These are phyloP conservation scores for Chaetomium tenue DNA, from an alignment of 495 filamentous ascomycete species.

Conservation along the genomic window DNA sequence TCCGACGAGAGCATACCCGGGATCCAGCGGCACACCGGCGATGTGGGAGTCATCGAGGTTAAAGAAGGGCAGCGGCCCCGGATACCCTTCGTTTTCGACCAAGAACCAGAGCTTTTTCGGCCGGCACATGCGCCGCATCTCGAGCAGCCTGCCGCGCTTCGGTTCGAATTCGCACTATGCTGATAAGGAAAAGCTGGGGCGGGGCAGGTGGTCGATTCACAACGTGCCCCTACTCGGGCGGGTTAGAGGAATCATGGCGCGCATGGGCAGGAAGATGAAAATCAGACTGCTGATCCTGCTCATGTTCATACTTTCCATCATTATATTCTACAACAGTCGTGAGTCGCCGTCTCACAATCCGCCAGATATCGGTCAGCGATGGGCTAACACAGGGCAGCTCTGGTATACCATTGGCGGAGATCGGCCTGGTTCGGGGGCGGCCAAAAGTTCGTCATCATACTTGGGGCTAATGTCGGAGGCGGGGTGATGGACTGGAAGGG, in stretches of 20 bases:
- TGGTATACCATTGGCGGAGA: conserved; percentile 51
- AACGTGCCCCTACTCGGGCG: conserved; percentile 44
- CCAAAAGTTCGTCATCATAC: conserved; percentile 86
- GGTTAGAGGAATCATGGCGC: conserved; percentile 36
- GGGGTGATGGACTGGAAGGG: conserved; percentile 99
- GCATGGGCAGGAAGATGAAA: conserved; percentile 52
- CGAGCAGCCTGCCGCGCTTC: conserved; percentile 72
- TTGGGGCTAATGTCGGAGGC: conserved; percentile 90
- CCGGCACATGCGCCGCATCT: conserved; percentile 71
- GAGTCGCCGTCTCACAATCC: conserved; percentile 36
- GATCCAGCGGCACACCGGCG: conserved; percentile 55
- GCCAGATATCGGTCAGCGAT: neutral
- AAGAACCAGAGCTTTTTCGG: conserved; percentile 77
- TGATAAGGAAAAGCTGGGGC: conserved; percentile 75
- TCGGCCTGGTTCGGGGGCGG: conserved; percentile 67
- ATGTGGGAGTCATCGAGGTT: conserved; percentile 84
- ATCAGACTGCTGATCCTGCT: conserved; percentile 59
- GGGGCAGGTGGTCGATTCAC: conserved; percentile 40
- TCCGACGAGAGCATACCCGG: conserved; percentile 53
- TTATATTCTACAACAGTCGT: conserved; percentile 70
- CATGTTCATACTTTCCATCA: conserved; percentile 58
- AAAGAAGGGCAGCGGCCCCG: conserved; percentile 61
- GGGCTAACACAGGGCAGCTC: conserved; percentile 32
- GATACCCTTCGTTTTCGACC: conserved; percentile 79
- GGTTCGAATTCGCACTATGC: conserved; percentile 50